Percentiles rank a stretch among this genome's conserved stretches.
phyloP scores from a whole-genome alignment of 139 green algal species.

The Desmodesmus armatus region DNA sequence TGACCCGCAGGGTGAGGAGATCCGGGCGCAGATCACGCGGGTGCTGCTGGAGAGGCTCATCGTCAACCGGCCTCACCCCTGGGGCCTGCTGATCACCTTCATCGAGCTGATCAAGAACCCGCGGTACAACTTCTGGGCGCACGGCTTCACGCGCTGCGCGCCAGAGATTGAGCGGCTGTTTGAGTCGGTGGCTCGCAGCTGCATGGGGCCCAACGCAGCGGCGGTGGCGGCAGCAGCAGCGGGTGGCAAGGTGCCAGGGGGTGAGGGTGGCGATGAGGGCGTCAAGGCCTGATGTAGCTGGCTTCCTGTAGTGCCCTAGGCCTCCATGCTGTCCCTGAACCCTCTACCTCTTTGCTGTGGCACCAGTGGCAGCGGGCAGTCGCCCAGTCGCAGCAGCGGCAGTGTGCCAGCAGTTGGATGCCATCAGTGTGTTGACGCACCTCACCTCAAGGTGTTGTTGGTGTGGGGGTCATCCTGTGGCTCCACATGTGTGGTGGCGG shows the following conservation, averaged over 20 bases:
- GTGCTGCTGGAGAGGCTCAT: conserved; percentile 98
- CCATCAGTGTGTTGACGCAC: too few relatives aligned
- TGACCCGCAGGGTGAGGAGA: conserved; percentile 47
- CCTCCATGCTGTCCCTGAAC: too few relatives aligned
- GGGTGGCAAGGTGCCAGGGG: conserved; percentile 11
- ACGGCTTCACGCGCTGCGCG: conserved; percentile 94
- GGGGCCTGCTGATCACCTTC: conserved; percentile 98
- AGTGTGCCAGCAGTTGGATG: too few relatives aligned
- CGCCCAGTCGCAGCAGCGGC: too few relatives aligned
- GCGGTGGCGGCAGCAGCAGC: conserved; percentile 9
- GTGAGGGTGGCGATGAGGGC: background rate
- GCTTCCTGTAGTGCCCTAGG: too few relatives aligned
- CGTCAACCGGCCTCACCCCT: conserved; percentile 93
- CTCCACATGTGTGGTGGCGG: too few relatives aligned
- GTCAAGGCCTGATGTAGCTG: conserved; percentile 14
- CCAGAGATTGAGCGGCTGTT: conserved; percentile 98
- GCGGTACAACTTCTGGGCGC: conserved; percentile 97
- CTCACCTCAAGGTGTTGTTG: too few relatives aligned
- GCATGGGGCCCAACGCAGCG: conserved; percentile 52
- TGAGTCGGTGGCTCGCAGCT: conserved; percentile 89
- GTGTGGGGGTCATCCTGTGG: too few relatives aligned
- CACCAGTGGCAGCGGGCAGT: too few relatives aligned
- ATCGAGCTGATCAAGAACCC: conserved; percentile 99
- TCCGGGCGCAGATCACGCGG: conserved; percentile 97
- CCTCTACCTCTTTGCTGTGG: too few relatives aligned